These are phyloP conservation scores for Trichoderma reesei DNA, from an alignment of 495 filamentous ascomycete genomes.

Conservation along the genomic window DNA sequence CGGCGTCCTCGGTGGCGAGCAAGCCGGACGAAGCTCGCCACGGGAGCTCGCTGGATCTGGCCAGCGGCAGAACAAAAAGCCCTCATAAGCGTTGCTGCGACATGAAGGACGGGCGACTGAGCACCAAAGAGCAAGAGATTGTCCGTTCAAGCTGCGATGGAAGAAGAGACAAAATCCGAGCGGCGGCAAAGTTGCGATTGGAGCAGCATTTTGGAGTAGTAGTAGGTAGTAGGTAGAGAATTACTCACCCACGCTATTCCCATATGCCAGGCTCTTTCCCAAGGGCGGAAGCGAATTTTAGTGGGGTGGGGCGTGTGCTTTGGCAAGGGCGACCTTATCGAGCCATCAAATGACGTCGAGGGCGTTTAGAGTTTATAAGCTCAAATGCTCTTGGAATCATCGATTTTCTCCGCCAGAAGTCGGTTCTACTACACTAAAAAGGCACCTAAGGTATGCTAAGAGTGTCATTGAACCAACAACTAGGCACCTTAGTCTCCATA, in stretches of 20 bases:
- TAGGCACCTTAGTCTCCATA: too few species aligned
- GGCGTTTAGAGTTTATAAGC: background rate
- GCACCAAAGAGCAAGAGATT: background rate
- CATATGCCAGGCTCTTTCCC: background rate
- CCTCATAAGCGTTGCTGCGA: conserved; percentile 11
- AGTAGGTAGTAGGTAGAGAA: too few species aligned
- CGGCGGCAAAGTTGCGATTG: background rate
- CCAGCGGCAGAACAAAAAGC: conserved; percentile 29
- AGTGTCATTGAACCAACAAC: too few species aligned
- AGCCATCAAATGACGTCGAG: background rate
- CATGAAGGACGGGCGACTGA: background rate
- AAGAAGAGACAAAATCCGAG: background rate
- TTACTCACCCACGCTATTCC: background rate
- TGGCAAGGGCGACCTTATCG: background rate
- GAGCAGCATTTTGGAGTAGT: background rate
- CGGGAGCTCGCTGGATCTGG: conserved; percentile 27
- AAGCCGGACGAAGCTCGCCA: conserved; percentile 31
- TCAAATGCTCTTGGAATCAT: background rate
- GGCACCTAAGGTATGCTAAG: too few species aligned
- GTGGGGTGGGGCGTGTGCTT: background rate
- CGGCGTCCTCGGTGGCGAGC: conserved; percentile 24
- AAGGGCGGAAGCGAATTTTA: conserved; percentile 6
- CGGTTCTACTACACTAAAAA: too few species aligned
- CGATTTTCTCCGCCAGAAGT: too few species aligned
- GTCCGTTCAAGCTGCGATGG: background rate